Conservation (phyloP, 768 basidiomycete species). For the Boletus eberwhitei region DNA sequence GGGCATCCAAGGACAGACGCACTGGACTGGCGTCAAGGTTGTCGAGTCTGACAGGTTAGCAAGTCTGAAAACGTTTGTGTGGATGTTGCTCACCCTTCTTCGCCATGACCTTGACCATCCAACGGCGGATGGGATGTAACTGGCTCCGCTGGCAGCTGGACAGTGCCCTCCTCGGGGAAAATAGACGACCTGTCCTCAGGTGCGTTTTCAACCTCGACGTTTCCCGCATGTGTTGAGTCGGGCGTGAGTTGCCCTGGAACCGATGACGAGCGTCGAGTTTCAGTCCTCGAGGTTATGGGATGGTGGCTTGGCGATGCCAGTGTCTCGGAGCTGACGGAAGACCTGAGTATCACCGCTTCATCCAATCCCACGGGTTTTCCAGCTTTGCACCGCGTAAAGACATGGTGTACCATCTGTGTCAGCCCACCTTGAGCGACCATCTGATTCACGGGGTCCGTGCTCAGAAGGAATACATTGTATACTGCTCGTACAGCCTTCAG, state of each 20-base stretch:
- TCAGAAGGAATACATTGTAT: slow-evolving; percentile 95
- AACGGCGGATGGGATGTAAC: neutral
- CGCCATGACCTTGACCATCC: slow-evolving; percentile 4
- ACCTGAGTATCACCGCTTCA: slow-evolving; percentile 13
- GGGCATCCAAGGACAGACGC: slow-evolving; percentile 15
- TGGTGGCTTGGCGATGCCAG: slow-evolving; percentile 8
- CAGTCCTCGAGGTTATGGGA: slow-evolving; percentile 3
- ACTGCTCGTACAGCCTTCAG: slow-evolving; percentile 97
- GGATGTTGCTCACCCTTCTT: slow-evolving; percentile 23
- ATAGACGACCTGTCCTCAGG: neutral
- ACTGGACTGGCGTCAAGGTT: slow-evolving; percentile 28
- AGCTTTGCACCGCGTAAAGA: slow-evolving; percentile 78
- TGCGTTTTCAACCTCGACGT: slow-evolving; percentile 1
- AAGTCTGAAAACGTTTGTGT: neutral
- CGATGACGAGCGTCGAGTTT: slow-evolving; percentile 10
- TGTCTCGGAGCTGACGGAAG: slow-evolving; percentile 25
- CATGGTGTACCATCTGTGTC: slow-evolving; percentile 97
- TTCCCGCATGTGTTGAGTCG: neutral
- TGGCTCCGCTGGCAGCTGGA: neutral
- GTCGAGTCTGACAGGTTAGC: slow-evolving; percentile 5
- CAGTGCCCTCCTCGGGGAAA: neutral
- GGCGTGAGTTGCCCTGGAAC: neutral
- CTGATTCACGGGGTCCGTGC: slow-evolving; percentile 87
- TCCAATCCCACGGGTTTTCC: slow-evolving; percentile 19
- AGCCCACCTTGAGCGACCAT: slow-evolving; percentile 98